A percentile compares a stretch with the other conserved stretches of the same genome.
Conservation (phyloP, 2,329 filamentous ascomycete genomes). For the Epichloe amarillans region DNA sequence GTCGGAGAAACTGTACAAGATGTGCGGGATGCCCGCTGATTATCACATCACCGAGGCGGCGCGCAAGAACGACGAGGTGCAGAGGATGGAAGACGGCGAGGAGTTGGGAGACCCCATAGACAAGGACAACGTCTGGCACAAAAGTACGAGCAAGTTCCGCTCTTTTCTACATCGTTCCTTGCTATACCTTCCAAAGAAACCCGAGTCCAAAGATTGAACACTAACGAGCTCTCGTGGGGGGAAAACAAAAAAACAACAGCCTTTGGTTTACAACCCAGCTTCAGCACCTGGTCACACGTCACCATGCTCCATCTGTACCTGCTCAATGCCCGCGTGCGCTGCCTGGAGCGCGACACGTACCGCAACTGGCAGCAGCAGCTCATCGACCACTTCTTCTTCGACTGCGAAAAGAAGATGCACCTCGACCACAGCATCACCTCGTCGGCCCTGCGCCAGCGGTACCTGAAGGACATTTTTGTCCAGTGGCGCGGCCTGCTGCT, state of each 20-base stretch:
- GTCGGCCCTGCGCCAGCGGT: constrained; percentile 45
- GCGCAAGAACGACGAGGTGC: constrained; percentile 52
- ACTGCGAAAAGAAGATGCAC: constrained; percentile 73
- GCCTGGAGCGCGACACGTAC: constrained; percentile 56
- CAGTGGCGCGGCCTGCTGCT: constrained; percentile 83
- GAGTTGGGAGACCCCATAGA: constrained; percentile 49
- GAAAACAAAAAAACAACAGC: constrained; percentile 32
- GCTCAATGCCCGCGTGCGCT: constrained; percentile 68
- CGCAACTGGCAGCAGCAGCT: constrained; percentile 78
- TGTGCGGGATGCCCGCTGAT: constrained; percentile 57
- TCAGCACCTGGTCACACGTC: constrained; percentile 91
- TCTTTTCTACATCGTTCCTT: too few species aligned
- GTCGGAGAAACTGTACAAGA: constrained; percentile 66
- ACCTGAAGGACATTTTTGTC: constrained; percentile 78
- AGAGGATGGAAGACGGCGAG: constrained; percentile 63
- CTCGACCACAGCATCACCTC: constrained; percentile 59
- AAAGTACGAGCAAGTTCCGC: constrained; percentile 37
- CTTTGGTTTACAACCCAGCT: constrained; percentile 69
- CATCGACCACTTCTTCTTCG: constrained; percentile 89
- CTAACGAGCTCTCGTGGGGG: background rate
- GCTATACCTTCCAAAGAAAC: too few species aligned
- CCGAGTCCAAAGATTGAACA: background rate
- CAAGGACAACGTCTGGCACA: constrained; percentile 49
- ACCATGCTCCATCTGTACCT: constrained; percentile 96
- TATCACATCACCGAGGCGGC: constrained; percentile 61